Evolutionary conservation across 352 stramenopile genomes (phyloP).

Genomic region (Pilasporangium apinafurcum): DNA sequence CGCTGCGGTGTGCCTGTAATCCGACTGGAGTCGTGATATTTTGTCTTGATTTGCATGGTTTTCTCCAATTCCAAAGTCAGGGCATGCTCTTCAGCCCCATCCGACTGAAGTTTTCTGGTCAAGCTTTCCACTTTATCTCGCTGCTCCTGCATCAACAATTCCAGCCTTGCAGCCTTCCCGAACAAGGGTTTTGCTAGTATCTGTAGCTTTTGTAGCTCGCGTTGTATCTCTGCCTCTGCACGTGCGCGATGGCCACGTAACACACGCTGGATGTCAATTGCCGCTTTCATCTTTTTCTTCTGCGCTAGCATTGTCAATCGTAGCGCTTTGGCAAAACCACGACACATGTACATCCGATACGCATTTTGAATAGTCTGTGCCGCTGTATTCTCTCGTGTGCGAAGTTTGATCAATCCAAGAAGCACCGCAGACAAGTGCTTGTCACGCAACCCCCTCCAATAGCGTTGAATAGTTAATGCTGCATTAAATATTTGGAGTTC

Average conservation of each 20-base stretch:
- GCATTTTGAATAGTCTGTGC: constrained; percentile 50
- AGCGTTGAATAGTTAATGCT: constrained; percentile 63
- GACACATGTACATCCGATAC: constrained; percentile 54
- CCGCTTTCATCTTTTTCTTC: constrained; percentile 23
- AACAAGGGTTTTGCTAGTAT: constrained; percentile 70
- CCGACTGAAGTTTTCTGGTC: constrained; percentile 19
- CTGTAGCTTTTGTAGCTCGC: constrained; percentile 71
- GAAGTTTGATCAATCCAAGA: constrained; percentile 61
- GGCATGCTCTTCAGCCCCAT: constrained; percentile 50
- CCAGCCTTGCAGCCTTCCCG: constrained; percentile 35
- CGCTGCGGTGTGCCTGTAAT: constrained; percentile 87
- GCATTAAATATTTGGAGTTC: constrained; percentile 39
- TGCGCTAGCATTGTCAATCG: constrained; percentile 40
- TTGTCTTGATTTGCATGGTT: constrained; percentile 79
- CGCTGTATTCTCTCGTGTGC: constrained; percentile 45
- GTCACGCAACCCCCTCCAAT: constrained; percentile 70
- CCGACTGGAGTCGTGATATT: constrained; percentile 80
- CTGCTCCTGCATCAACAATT: constrained; percentile 36
- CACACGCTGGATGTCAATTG: constrained; percentile 70
- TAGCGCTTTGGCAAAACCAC: constrained; percentile 59
- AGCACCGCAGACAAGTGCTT: constrained; percentile 72
- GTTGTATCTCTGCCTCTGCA: constrained; percentile 52
- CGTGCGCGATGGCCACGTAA: constrained; percentile 77
- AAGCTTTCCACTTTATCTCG: constrained; percentile 38
- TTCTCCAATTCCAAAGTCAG: constrained; percentile 72